These are phyloP conservation scores for Neckera pumila DNA, from an alignment of 225 moss, liverwort and hornwort genomes.

Conservation along the genomic window DNA sequence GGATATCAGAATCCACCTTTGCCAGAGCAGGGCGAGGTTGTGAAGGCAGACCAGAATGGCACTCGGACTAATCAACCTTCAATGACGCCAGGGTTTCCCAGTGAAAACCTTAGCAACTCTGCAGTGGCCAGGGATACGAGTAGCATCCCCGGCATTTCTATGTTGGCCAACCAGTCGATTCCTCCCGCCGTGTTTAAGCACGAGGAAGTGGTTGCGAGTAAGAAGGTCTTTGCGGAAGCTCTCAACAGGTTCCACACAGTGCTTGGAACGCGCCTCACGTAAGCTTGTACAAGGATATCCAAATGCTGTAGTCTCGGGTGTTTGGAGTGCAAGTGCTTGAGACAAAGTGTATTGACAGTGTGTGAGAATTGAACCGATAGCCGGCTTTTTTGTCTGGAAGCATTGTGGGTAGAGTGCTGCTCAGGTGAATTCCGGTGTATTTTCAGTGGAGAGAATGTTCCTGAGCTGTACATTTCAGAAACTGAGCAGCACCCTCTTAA, in stretches of 20 bases:
- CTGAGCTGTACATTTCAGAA: not conserved
- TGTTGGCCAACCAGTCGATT: slow-evolving; percentile 43
- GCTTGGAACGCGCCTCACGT: slow-evolving; percentile 67
- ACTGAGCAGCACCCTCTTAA: not conserved
- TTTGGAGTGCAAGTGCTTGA: not conserved
- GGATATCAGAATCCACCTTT: not conserved
- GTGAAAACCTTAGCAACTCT: not conserved
- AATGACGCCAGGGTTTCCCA: not conserved
- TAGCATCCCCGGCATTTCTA: slow-evolving; percentile 46
- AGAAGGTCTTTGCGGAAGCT: slow-evolving; percentile 64
- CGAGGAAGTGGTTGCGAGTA: slow-evolving; percentile 50
- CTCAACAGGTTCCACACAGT: slow-evolving; percentile 67
- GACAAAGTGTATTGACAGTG: not conserved
- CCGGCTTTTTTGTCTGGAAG: not conserved
- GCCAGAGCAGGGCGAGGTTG: slow-evolving; percentile 9
- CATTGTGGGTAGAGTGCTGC: not conserved
- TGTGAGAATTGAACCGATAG: not conserved
- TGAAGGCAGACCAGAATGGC: slow-evolving; percentile 26
- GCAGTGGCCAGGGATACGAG: slow-evolving; percentile 27
- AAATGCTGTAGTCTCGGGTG: not conserved
- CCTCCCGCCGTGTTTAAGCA: slow-evolving; percentile 56
- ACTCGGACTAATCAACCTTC: not conserved
- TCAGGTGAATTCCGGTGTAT: not conserved
- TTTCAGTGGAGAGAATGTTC: not conserved
- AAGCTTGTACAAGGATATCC: slow-evolving; percentile 12